Conservation (phyloP, 176 grass and related monocot genomes). For the Olyra latifolia region DNA sequence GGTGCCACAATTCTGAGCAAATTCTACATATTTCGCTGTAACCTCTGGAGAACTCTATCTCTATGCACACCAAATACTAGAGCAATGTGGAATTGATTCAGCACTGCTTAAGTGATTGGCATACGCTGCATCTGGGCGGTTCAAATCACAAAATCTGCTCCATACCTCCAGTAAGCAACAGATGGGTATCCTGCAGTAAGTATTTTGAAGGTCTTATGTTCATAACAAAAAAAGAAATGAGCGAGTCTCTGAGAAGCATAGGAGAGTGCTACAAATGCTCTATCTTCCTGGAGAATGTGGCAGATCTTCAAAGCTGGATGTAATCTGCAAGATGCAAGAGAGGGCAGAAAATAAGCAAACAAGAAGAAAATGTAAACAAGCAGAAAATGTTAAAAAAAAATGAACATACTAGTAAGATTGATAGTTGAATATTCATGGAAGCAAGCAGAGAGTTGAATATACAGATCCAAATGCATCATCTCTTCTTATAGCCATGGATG, state of each 20-base stretch:
- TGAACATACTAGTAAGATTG: background rate
- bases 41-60: conserved; percentile 15
- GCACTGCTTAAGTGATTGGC: background rate
- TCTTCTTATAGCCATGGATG: conserved; percentile 3
- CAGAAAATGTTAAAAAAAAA: conserved; percentile 1
- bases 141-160: too few species aligned
- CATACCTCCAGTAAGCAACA: too few species aligned
- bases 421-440: background rate
- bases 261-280: conserved; percentile 9
- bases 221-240: conserved; percentile 2
- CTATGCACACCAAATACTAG: background rate
- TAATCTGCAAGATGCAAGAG: conserved; percentile 40
- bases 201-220: conserved; percentile 16
- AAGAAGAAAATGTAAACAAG: background rate
- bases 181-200: too few species aligned
- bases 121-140: too few species aligned
- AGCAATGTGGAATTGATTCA: background rate
- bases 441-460: background rate
- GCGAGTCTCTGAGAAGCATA: conserved; percentile 21
- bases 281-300: background rate
- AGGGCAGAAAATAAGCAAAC: conserved; percentile 27
- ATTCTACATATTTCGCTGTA: background rate
- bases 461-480: background rate
- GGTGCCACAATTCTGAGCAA: background rate
- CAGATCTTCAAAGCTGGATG: background rate